Conservation (phyloP, 768 basidiomycete species). For the Chalciporus pseudorubinellus region DNA sequence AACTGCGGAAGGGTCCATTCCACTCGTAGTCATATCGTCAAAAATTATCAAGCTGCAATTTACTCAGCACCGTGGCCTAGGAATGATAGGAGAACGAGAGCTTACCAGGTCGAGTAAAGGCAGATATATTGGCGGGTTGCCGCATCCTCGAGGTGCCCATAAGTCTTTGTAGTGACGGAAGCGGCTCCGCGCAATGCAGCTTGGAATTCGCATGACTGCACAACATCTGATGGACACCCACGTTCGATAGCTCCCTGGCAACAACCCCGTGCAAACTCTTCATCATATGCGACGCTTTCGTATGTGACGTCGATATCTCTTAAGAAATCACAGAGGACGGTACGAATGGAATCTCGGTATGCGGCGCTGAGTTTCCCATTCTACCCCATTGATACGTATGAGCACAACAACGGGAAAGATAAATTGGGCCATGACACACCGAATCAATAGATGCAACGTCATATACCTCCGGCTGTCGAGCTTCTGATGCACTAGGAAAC, state of each 20-base stretch:
- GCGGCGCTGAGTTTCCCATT: background rate
- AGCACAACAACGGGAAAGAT: background rate
- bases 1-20: background rate
- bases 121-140: constrained; percentile 4
- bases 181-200: constrained; percentile 1
- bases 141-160: background rate
- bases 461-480: no score
- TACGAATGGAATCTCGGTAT: constrained; percentile 1
- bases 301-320: background rate
- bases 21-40: constrained; percentile 6
- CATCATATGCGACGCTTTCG: background rate
- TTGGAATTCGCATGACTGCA: constrained; percentile 2
- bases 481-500: background rate
- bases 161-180: constrained; percentile 1
- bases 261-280: constrained; percentile 2
- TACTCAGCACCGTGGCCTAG: background rate
- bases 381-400: background rate
- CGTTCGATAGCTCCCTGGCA: background rate
- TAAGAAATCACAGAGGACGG: constrained; percentile 1
- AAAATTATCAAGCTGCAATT: constrained; percentile 1
- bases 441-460: background rate
- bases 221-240: background rate
- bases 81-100: background rate
- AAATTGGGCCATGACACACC: background rate
- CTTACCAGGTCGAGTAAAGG: constrained; percentile 3